Percentiles rank a stretch among this genome's conserved stretches.
Conservation (phyloP, 208 protist genomes). For the Leishmania aethiopica region DNA sequence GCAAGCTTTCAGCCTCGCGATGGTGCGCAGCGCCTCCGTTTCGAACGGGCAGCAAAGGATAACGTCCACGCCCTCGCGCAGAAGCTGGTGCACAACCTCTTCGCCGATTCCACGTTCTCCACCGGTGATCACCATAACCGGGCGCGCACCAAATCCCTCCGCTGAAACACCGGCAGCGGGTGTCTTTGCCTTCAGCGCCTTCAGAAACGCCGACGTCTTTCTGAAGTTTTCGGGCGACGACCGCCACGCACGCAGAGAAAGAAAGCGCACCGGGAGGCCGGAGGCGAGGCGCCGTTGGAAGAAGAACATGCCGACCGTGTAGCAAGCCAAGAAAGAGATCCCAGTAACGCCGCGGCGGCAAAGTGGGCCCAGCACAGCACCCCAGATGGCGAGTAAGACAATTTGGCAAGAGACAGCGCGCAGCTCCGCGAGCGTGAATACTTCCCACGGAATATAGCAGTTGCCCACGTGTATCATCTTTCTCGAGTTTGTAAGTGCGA, state of each 20-base stretch:
- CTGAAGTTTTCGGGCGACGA: constrained; percentile 42
- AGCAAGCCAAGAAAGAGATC: constrained; percentile 5
- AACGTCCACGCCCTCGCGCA: constrained; percentile 35
- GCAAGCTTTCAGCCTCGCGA: constrained; percentile 14
- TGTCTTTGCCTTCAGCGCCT: constrained; percentile 10
- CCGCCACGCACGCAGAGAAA: constrained; percentile 35
- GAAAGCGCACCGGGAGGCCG: constrained; percentile 39
- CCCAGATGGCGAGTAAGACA: constrained; percentile 19
- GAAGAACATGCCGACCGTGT: constrained; percentile 41
- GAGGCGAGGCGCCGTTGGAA: constrained; percentile 51
- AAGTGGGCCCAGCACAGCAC: constrained; percentile 11
- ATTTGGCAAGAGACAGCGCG: constrained; percentile 36
- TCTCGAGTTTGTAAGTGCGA: neutral
- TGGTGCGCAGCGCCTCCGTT: constrained; percentile 33
- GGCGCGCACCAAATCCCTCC: constrained; percentile 10
- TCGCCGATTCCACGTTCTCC: constrained; percentile 53
- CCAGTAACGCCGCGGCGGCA: constrained; percentile 7
- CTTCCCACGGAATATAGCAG: constrained; percentile 41
- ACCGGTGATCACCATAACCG: constrained; percentile 49
- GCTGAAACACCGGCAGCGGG: neutral
- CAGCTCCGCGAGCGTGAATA: constrained; percentile 40
- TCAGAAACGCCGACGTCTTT: constrained; percentile 38
- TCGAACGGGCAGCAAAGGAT: constrained; percentile 53
- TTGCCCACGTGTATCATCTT: constrained; percentile 28
- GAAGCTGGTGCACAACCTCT: constrained; percentile 42